These are phyloP conservation scores for Caryopteris hybrid DNA, from an alignment of 305 asterid genomes.

Conservation along the genomic window DNA sequence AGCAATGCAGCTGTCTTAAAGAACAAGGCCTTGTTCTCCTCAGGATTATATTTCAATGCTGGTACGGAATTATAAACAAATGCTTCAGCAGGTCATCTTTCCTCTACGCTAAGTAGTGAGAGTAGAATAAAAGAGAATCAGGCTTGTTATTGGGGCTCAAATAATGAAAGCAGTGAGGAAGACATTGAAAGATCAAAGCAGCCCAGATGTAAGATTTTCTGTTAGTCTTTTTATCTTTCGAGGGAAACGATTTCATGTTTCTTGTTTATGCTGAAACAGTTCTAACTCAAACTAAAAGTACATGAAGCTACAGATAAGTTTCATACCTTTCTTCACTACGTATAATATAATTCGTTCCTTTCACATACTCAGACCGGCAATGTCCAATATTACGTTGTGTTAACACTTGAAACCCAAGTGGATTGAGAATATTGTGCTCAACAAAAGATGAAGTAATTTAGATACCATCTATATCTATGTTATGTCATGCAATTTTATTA, in stretches of 20 bases:
- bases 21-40: slow-evolving; percentile 91
- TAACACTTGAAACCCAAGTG: neutral
- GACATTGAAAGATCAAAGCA: slow-evolving; percentile 36
- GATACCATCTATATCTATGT: no score
- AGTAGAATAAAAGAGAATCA: slow-evolving; percentile 24
- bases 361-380: neutral
- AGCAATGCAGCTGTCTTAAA: slow-evolving; percentile 53
- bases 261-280: slow-evolving; percentile 24
- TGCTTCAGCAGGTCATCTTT: slow-evolving; percentile 44
- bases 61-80: slow-evolving; percentile 92
- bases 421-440: neutral
- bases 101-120: slow-evolving; percentile 31
- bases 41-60: slow-evolving; percentile 93
- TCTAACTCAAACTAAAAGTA: slow-evolving; percentile 9
- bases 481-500: neutral
- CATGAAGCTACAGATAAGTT: neutral
- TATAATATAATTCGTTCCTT: neutral
- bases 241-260: slow-evolving; percentile 18
- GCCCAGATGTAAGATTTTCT: slow-evolving; percentile 40
- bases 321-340: neutral
- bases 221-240: neutral
- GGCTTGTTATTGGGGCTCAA: slow-evolving; percentile 43
- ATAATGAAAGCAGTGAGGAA: slow-evolving; percentile 41
- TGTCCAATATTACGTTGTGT: neutral
- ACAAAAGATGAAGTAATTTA: neutral